Evolutionary conservation across 352 stramenopile genomes (phyloP).

Genomic region (Pythium graminicola): DNA sequence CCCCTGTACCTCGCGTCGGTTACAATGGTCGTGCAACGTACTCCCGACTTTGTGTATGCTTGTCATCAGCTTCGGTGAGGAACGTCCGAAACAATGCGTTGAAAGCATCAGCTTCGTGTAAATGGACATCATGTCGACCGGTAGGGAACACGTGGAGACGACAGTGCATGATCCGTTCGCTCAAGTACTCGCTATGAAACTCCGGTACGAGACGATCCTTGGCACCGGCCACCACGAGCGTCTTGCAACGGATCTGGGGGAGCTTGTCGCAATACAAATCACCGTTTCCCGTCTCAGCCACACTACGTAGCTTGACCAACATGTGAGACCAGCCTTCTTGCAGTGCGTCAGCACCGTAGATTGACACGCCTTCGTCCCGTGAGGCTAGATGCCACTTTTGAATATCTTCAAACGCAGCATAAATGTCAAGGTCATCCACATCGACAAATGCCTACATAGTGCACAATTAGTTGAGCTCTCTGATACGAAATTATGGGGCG

Average conservation of each 20-base stretch:
- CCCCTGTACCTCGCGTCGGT: too few relatives aligned
- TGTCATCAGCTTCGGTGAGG: constrained; percentile 69
- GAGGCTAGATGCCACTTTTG: constrained; percentile 44
- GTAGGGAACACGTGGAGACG: constrained; percentile 46
- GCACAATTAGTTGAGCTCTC: too few relatives aligned
- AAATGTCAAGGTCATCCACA: constrained; percentile 60
- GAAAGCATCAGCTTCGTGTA: constrained; percentile 40
- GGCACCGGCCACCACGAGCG: constrained; percentile 57
- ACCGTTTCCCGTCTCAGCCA: constrained; percentile 49
- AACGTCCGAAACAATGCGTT: constrained; percentile 61
- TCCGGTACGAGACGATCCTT: constrained; percentile 56
- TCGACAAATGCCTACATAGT: constrained; percentile 56
- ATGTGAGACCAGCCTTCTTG: constrained; percentile 61
- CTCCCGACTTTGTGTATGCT: constrained; percentile 75
- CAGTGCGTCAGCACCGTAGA: constrained; percentile 46
- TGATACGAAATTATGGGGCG: too few relatives aligned
- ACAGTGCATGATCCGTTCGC: constrained; percentile 82
- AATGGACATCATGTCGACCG: constrained; percentile 54
- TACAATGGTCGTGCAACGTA: constrained; percentile 47
- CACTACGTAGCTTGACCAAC: constrained; percentile 36
- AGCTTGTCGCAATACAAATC: constrained; percentile 67
- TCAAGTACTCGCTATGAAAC: constrained; percentile 79
- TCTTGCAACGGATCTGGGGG: constrained; percentile 78
- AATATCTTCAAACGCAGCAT: constrained; percentile 43
- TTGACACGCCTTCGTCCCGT: constrained; percentile 39